Percentiles rank a stretch among this genome's conserved stretches.
Evolutionary conservation across 345 rosid genomes (phyloP).

Genomic region (Citrus cavaleriei): DNA sequence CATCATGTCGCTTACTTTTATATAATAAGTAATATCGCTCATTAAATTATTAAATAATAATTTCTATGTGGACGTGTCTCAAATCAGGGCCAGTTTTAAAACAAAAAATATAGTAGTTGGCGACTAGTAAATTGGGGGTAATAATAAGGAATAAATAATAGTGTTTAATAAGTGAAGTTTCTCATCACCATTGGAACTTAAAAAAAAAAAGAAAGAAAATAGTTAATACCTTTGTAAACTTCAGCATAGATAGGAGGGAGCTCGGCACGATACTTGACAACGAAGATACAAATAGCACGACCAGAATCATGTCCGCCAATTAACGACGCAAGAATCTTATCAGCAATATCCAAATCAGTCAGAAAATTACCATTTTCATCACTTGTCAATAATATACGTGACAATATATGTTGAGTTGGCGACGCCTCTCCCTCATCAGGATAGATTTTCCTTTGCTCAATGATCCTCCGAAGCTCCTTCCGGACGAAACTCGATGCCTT

Average conservation of each 20-base stretch:
- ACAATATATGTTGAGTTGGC: conserved; percentile 13
- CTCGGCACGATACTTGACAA: conserved; percentile 30
- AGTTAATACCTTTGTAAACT: conserved; percentile 26
- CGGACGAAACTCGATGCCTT: background rate
- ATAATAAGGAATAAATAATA: no score
- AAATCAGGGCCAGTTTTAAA: no score
- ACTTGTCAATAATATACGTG: conserved; percentile 18
- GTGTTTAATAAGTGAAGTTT: no score
- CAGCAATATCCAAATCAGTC: conserved; percentile 21
- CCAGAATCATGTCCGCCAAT: conserved; percentile 27
- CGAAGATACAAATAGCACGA: conserved; percentile 27
- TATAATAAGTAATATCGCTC: no score
- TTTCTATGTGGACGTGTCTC: no score
- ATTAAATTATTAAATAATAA: no score
- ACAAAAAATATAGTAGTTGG: no score
- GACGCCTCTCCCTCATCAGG: conserved; percentile 2
- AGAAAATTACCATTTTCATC: conserved; percentile 17
- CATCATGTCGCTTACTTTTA: no score
- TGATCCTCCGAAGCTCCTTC: background rate
- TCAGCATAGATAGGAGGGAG: conserved; percentile 25
- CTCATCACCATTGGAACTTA: no score
- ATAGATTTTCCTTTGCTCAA: conserved; percentile 14
- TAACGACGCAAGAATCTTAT: conserved; percentile 17
- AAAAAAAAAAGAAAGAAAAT: no score
- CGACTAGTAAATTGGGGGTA: no score